Evolutionary conservation across 176 grass and related monocot genomes (phyloP).

Genomic region (Chrysopogon serrulatus): DNA sequence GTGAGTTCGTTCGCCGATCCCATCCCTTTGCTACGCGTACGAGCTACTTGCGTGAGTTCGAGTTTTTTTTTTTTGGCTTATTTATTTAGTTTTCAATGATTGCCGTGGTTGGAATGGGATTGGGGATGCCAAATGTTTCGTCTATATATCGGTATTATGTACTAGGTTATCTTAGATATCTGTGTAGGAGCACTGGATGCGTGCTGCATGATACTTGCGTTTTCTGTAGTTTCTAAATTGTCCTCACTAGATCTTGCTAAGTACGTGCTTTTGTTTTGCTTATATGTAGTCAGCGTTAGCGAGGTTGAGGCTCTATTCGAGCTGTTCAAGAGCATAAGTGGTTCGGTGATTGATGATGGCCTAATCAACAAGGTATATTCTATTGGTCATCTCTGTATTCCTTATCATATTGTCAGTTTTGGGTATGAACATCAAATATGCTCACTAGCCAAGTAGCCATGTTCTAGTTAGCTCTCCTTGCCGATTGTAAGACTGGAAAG

Average conservation of each 20-base stretch:
- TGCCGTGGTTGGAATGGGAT: neutral
- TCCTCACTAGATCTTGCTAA: neutral
- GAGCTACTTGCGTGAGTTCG: neutral
- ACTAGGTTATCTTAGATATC: neutral
- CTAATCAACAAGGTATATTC: conserved; percentile 83
- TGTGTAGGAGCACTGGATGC: neutral
- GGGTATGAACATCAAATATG: neutral
- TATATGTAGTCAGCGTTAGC: conserved; percentile 75
- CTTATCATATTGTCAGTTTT: neutral
- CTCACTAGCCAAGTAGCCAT: neutral
- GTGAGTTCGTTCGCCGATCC: conserved; percentile 44
- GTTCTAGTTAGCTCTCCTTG: neutral
- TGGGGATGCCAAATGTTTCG: neutral
- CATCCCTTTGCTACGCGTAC: neutral
- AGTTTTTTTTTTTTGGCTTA: neutral
- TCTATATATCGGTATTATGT: neutral
- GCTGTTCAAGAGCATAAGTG: conserved; percentile 94
- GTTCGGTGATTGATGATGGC: conserved; percentile 84
- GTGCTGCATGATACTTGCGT: neutral
- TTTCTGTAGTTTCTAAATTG: neutral
- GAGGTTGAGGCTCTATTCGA: conserved; percentile 94
- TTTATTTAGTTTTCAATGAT: neutral
- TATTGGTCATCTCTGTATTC: neutral
- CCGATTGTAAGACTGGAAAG: neutral
- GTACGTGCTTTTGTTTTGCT: neutral